Conservation (phyloP, 257 asterid species). For the Eucommia ulmoides region DNA sequence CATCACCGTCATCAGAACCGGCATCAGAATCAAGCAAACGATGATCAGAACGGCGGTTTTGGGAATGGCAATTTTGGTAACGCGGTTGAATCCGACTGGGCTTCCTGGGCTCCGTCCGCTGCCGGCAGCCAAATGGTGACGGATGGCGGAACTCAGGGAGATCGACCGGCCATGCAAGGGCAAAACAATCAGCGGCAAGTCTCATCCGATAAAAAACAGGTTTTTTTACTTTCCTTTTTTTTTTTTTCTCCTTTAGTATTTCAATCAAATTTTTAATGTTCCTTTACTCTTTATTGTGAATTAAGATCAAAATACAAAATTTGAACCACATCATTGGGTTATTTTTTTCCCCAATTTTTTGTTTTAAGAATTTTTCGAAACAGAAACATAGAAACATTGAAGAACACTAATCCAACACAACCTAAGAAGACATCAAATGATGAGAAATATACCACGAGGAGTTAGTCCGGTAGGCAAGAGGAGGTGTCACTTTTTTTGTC, state of each 20-base stretch:
- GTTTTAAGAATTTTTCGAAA: no score
- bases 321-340: background rate
- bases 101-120: conserved; percentile 33
- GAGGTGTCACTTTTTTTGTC: no score
- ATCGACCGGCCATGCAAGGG: conserved; percentile 1
- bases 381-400: no score
- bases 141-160: no score
- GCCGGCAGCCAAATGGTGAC: conserved; percentile 2
- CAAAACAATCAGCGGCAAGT: background rate
- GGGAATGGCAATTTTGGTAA: conserved; percentile 10
- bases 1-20: conserved; percentile 13
- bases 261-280: background rate
- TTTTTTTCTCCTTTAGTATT: background rate
- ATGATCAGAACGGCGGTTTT: conserved; percentile 13
- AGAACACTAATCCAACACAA: no score
- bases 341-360: no score
- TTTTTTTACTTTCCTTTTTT: background rate
- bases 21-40: conserved; percentile 19
- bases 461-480: no score
- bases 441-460: no score
- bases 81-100: conserved; percentile 23
- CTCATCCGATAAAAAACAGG: background rate
- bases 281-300: background rate
- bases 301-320: background rate
- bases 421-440: no score